Base-by-base conservation (phyloP, 805 yeast species). In the Lipomyces orientalis region DNA sequence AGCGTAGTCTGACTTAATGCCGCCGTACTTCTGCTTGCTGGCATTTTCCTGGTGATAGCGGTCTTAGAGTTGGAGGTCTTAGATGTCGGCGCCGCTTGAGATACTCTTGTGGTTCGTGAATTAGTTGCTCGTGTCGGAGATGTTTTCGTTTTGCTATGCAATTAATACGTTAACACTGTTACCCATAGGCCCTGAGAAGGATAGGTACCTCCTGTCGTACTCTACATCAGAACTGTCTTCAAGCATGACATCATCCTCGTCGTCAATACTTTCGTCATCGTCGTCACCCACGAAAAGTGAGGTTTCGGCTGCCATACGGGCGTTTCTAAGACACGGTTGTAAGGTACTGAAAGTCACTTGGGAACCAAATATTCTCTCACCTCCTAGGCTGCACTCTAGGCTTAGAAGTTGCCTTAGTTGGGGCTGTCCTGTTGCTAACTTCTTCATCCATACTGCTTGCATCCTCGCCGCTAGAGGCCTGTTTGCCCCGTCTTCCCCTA, bases 231-330 rank as follows among this genome's bases (percentile, higher is more conserved):
- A 43, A n/a, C 49, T 43, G 10, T 43, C 49, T 43, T 43, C 49
- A 43, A 43, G 49, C 49, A 43, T 43, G 49, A 43, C 49, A 43
- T 43, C 49, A 43, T 43, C 49, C n/a, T 16, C 49, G 7, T 43
- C 49, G 8, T 43, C 49, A 43, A 43, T 5, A 43, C 49, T 43
- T 9, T 43, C 49, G 16, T 43, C 49, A 43, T 43, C 49, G 4
- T 43, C 49, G 7, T 9, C 49, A 1, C 49, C 49, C 22, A 43
- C 22, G 49, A 43, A 43, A 43, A 43, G 49, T 43, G 49, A 43
- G n/a, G 49, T 14, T 6, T 43, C 49, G 10, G 49, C 49, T n/a
- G 49, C 19, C 22, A 5, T 43, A 16, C 49, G 49, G 22, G n/a
- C 49, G n/a, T 43, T 43, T 43, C 49, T 43, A 43, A n/a, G 10